Evolutionary conservation across 257 asterid species (phyloP).

Genomic region (Petunia secreta): DNA sequence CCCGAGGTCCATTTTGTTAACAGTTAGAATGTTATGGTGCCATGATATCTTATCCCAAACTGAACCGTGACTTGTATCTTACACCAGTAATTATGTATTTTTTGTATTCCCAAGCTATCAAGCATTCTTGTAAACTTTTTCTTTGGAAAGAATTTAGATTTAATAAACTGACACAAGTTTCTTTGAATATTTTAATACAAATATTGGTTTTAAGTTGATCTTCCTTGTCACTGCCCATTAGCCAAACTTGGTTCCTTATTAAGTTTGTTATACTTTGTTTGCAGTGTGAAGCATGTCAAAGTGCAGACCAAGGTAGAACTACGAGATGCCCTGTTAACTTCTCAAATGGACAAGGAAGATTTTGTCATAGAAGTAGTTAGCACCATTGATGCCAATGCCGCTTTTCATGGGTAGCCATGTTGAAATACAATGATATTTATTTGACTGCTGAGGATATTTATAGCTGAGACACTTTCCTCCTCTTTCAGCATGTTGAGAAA

Average conservation of each 20-base stretch:
- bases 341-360: slow-evolving; percentile 70
- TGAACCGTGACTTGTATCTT: neutral
- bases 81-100: neutral
- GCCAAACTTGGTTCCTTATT: slow-evolving; percentile 14
- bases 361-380: slow-evolving; percentile 91
- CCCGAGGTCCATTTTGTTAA: too few species aligned
- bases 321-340: slow-evolving; percentile 64
- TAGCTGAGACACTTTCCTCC: slow-evolving; percentile 34
- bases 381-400: slow-evolving; percentile 71
- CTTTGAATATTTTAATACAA: neutral
- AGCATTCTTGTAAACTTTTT: slow-evolving; percentile 4
- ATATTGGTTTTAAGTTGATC: slow-evolving; percentile 1
- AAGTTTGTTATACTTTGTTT: slow-evolving; percentile 24
- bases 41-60: neutral
- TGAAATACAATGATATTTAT: slow-evolving; percentile 13
- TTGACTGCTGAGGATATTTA: slow-evolving; percentile 24
- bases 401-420: slow-evolving; percentile 67
- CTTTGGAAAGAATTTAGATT: neutral
- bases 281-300: slow-evolving; percentile 83
- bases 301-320: slow-evolving; percentile 69
- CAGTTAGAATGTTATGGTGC: slow-evolving; percentile 15
- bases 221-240: slow-evolving; percentile 9
- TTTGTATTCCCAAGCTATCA: neutral
- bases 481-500: slow-evolving; percentile 67
- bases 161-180: neutral